A percentile compares a stretch with the other conserved stretches of the same genome.
These are phyloP conservation scores for Talinum fruticosum DNA, from an alignment of 148 eudicot genomes.

Conservation along the genomic window DNA sequence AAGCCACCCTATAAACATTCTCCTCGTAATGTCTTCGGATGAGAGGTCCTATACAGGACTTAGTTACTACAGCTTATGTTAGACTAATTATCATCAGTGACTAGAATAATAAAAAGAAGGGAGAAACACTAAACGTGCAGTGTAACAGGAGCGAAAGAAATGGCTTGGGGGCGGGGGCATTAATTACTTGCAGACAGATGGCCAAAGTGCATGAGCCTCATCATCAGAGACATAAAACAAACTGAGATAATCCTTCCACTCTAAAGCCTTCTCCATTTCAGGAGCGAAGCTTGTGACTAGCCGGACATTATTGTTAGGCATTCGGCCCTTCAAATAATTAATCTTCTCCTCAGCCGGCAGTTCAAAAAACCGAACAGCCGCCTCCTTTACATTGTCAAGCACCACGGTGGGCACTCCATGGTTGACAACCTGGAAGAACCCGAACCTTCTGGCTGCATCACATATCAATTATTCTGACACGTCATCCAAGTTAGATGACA, in stretches of 20 bases:
- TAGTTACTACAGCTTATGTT: too few species aligned
- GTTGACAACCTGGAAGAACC: conserved; percentile 41
- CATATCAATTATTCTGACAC: conserved; percentile 14
- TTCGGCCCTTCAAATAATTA: conserved; percentile 21
- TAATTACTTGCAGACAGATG: conserved; percentile 23
- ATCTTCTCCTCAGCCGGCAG: conserved; percentile 34
- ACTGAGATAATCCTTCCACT: conserved; percentile 37
- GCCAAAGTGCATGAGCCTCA: conserved; percentile 21
- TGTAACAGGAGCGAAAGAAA: too few species aligned
- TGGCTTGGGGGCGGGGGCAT: too few species aligned
- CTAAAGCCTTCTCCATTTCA: conserved; percentile 28
- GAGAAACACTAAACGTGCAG: too few species aligned
- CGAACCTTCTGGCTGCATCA: conserved; percentile 29
- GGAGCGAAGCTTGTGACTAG: conserved; percentile 32
- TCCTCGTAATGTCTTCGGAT: too few species aligned
- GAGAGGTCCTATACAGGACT: too few species aligned
- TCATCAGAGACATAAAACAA: conserved; percentile 17
- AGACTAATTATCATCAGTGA: too few species aligned
- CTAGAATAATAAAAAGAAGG: too few species aligned
- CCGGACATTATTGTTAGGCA: conserved; percentile 15
- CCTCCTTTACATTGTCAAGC: conserved; percentile 33
- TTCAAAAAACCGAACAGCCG: conserved; percentile 34
- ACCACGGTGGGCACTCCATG: conserved; percentile 38
- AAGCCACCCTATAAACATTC: too few species aligned
- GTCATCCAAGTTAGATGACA: conserved; percentile 25